Conservation (phyloP, 345 rosid species). For the Corymbia maculata region DNA sequence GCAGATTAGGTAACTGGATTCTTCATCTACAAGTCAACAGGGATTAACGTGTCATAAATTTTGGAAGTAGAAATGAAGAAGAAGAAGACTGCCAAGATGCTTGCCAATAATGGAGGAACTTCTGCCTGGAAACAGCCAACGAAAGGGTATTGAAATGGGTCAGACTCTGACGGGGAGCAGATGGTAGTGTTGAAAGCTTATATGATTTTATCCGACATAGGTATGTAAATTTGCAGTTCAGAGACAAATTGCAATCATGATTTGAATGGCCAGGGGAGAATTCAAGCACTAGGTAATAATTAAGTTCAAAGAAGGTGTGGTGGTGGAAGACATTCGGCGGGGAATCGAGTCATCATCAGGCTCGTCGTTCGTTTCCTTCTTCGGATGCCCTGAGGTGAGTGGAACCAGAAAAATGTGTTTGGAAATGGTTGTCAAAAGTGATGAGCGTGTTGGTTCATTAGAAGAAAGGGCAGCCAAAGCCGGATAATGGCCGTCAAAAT, state of each 20-base stretch:
- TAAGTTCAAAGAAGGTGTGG: constrained; percentile 61
- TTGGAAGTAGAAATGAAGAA: neutral
- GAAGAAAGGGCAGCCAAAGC: no score
- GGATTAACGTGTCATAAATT: neutral
- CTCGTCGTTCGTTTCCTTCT: neutral
- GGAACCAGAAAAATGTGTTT: neutral
- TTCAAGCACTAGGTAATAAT: constrained; percentile 69
- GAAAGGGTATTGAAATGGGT: neutral
- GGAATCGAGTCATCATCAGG: constrained; percentile 36
- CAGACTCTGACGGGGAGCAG: neutral
- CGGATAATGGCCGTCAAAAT: no score
- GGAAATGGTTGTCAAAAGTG: neutral
- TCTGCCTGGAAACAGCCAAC: neutral
- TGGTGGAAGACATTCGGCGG: constrained; percentile 55
- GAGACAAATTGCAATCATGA: neutral
- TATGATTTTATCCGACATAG: neutral
- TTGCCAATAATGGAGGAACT: neutral
- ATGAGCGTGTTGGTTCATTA: no score
- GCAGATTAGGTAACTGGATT: neutral
- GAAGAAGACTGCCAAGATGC: neutral
- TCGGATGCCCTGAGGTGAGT: neutral
- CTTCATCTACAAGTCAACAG: neutral
- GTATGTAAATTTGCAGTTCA: neutral
- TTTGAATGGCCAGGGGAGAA: constrained; percentile 3
- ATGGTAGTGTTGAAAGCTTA: neutral